Conservation (phyloP, 2,329 filamentous ascomycete species). For the Pseudogymnoascus sp. region DNA sequence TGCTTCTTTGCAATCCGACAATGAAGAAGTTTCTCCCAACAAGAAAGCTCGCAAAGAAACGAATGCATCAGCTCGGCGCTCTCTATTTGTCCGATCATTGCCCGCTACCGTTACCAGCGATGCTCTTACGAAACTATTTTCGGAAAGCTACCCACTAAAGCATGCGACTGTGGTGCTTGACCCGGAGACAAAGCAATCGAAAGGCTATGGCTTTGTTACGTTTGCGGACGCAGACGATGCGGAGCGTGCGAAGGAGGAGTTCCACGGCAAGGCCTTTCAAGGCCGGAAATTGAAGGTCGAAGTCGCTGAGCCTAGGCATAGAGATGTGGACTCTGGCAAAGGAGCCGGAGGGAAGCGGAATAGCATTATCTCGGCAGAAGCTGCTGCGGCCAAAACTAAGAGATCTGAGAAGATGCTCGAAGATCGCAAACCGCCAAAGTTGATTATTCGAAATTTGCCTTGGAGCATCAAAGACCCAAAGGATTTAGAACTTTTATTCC, state of each 20-base stretch:
- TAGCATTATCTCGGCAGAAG: constrained; percentile 28
- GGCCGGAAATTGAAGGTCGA: constrained; percentile 81
- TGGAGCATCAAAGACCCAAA: constrained; percentile 90
- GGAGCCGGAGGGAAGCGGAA: constrained; percentile 28
- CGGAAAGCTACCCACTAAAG: constrained; percentile 87
- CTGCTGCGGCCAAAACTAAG: constrained; percentile 40
- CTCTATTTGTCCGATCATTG: constrained; percentile 86
- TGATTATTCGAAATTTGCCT: constrained; percentile 88
- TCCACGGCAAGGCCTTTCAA: constrained; percentile 69
- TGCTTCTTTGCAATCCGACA: constrained; percentile 12
- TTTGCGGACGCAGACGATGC: constrained; percentile 93
- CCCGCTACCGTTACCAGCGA: constrained; percentile 73
- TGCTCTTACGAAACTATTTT: constrained; percentile 79
- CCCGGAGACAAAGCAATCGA: constrained; percentile 74
- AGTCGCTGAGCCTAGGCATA: constrained; percentile 75
- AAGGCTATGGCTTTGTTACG: constrained; percentile 94
- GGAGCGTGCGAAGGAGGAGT: constrained; percentile 66
- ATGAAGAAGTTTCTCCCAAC: constrained; percentile 26
- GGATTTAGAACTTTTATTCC: constrained; percentile 70
- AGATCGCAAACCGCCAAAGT: constrained; percentile 56
- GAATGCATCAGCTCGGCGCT: constrained; percentile 41
- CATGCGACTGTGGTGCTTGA: constrained; percentile 91
- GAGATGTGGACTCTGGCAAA: constrained; percentile 46
- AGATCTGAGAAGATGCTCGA: constrained; percentile 53
- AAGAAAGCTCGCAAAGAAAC: constrained; percentile 54